Base-by-base conservation (phyloP, 2,329 filamentous ascomycete genomes). In the Sporothrix pseudoabietina region DNA sequence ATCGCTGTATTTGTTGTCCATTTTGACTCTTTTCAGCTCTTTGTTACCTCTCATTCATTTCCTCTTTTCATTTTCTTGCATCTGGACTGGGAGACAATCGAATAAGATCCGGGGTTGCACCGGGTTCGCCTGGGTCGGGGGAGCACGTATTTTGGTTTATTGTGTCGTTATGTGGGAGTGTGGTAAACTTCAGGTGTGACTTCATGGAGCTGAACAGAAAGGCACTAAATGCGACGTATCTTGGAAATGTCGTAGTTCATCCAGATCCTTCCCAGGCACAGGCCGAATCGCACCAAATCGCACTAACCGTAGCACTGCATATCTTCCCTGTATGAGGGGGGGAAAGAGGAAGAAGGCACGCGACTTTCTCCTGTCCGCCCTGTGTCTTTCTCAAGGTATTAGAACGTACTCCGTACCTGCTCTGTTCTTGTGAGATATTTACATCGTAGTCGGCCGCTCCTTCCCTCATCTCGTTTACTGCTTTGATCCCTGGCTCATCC, bases 291-390 rank as follows among this genome's bases (percentile, higher is more conserved):
- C 41, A 35, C 63, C 41, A 68, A 32, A 69, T 22, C 22, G 26
- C 44, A 35, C 65, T 26, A 68, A 49, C 65, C 2, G 63, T 32
- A 32, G 65, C 30, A 69, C 44, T 30, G 22, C 26, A 35, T 52
- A 69, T 32, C 26, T 14, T 35, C 65, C 49, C 49, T 16, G 19
- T 69, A 44, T 44, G 68, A 55, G 68, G 68, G 39, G 39, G 19
- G 26, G 26, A 69, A 55, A 26, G 30, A 69, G 30, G 39, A 71
- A 61, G n/a, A 35, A 44, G 69, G 69, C 69, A 71, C 69, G 69
- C 69, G 69, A 71, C 69, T 59, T 22, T 35, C 26, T 16, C 65
- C 44, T 68, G 65, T n/a, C 63, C 44, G 26, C 65, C 14, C n/a
- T 19, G 16, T 26, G 41, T 1, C 16, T 30, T n/a, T 22, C 41